Percentiles rank a stretch among this genome's conserved stretches.
These are phyloP conservation scores for Scheffersomyces ergatensis DNA, from an alignment of 805 yeast genomes.

Conservation along the genomic window DNA sequence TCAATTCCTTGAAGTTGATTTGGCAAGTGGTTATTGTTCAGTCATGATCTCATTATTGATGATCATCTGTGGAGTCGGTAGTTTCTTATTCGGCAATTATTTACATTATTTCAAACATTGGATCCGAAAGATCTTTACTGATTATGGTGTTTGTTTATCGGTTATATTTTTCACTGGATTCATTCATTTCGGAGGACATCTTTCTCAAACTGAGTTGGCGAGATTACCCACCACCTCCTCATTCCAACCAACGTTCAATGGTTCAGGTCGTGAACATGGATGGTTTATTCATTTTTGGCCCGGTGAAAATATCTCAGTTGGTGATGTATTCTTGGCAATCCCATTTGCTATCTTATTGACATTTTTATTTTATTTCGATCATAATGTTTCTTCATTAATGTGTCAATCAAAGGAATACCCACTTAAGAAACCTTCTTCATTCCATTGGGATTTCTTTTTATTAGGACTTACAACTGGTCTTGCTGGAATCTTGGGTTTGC, in stretches of 20 bases:
- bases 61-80: slow-evolving; percentile 70
- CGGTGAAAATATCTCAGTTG: slow-evolving; percentile 51
- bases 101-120: slow-evolving; percentile 60
- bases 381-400: slow-evolving; percentile 89
- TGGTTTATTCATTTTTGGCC: slow-evolving; percentile 84
- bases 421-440: slow-evolving; percentile 79
- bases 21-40: slow-evolving; percentile 65
- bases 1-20: slow-evolving; percentile 53
- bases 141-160: slow-evolving; percentile 79
- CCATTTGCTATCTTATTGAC: slow-evolving; percentile 91
- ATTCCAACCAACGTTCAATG: slow-evolving; percentile 64
- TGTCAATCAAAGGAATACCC: slow-evolving; percentile 85
- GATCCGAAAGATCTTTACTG: slow-evolving; percentile 70
- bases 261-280: slow-evolving; percentile 46
- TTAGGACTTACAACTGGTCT: slow-evolving; percentile 85
- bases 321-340: slow-evolving; percentile 80
- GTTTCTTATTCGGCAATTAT: slow-evolving; percentile 54
- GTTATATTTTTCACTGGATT: slow-evolving; percentile 92
- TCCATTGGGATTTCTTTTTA: slow-evolving; percentile 88
- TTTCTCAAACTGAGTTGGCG: slow-evolving; percentile 55
- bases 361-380: slow-evolving; percentile 87
- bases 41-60: slow-evolving; percentile 73
- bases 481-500: slow-evolving; percentile 84
- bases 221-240: slow-evolving; percentile 68
- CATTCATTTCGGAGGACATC: slow-evolving; percentile 82